Base-by-base conservation (phyloP, 495 filamentous ascomycete species). In the Lepidopterella palustris region DNA sequence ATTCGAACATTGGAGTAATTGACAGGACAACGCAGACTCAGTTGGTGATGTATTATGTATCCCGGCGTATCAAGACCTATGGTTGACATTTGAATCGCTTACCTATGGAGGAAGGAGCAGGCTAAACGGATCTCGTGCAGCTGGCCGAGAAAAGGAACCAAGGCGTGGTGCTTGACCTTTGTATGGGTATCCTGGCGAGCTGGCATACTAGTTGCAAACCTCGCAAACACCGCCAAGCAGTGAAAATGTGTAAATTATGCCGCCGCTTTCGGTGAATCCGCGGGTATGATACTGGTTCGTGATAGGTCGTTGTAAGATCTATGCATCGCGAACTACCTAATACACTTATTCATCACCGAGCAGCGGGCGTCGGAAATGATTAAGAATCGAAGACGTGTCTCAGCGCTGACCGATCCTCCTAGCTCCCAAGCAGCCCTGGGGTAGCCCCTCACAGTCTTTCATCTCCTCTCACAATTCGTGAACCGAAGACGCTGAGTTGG, bases 61-160 rank as follows among this genome's bases (percentile, higher is more conserved):
- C 20, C 23, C 53, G 25, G 6, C 25, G 20, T 23, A 23, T 23
- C 32, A 39, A 31, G 27, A 15, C 50, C 52, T 64, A 54, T 60
- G 51, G 56, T 15, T 18, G 53, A 45, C 28, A 32, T 49, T 21
- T 31, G 53, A 57, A 49, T 65, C 62, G 62, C 62, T 65, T 60
- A 65, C 60, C 62, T 42, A 31, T 31, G 57, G 55, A 25, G 60
- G 47, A 53, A 42, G 18, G 3, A 42, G 35, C 18, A 42, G 35
- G 55, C 49, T 27, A 50, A 52, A 23, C 28, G 18, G 52, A 52
- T 54, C 40, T 23, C 52, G 28, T 51, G 53, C 49, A 62, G 21
- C 48, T 47, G 28, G 53, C 45, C 28, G 27, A 21, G 40, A 62
- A 62, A 51, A 62, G 59, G n/a, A 52, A 62, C 48, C 45, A 58